These are phyloP conservation scores for Paramecium pentaurelia DNA, from an alignment of 73 alveolate species.

Conservation along the genomic window DNA sequence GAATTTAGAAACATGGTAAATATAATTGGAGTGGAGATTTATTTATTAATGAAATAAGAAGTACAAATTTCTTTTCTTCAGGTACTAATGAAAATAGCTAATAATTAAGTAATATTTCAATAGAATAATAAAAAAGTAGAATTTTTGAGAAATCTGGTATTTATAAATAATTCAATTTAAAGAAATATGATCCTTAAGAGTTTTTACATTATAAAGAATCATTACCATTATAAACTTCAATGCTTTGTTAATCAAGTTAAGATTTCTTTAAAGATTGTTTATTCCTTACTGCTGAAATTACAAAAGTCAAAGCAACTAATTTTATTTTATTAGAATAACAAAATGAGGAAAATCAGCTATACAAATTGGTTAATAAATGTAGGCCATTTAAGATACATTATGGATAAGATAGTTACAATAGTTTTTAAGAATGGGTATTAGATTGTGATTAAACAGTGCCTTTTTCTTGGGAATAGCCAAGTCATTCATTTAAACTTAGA, in stretches of 20 bases:
- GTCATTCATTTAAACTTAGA: conserved; percentile 28
- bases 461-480: conserved; percentile 31
- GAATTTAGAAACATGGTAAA: neutral
- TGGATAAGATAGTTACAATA: neutral
- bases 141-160: neutral
- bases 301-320: conserved; percentile 3
- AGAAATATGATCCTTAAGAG: conserved; percentile 33
- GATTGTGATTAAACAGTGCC: neutral
- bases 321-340: neutral
- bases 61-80: neutral
- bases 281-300: conserved; percentile 8
- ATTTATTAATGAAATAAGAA: neutral
- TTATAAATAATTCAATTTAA: neutral
- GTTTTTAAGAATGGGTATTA: neutral
- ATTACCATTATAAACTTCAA: neutral
- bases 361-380: neutral
- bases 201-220: neutral
- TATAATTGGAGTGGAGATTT: conserved; percentile 10
- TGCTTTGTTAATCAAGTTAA: neutral
- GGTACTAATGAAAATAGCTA: neutral
- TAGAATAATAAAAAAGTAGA: neutral
- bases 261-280: conserved; percentile 12
- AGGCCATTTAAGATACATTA: neutral
- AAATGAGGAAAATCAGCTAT: neutral
- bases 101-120: neutral